Percentiles rank a stretch among this genome's conserved stretches.
These are phyloP conservation scores for Senna tora DNA, from an alignment of 306 rosid genomes.

Conservation along the genomic window DNA sequence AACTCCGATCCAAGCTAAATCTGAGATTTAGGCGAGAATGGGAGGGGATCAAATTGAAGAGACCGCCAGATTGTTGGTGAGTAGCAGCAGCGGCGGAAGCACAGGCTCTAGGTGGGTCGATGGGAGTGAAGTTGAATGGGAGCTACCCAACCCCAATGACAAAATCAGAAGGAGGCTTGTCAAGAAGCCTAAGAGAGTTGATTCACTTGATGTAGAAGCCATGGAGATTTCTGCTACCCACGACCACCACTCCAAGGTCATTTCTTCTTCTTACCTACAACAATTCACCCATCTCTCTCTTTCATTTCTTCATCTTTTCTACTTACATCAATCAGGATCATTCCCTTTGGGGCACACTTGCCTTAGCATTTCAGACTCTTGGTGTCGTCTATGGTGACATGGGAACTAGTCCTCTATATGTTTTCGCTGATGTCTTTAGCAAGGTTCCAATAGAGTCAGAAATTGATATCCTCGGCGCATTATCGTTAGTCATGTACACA, in stretches of 20 bases:
- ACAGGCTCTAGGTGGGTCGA: conserved; percentile 73
- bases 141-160: conserved; percentile 44
- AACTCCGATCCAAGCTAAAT: not conserved
- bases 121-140: conserved; percentile 70
- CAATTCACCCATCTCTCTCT: conserved; percentile 26
- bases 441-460: conserved; percentile 74
- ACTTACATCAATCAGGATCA: conserved; percentile 58
- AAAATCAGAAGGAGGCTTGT: conserved; percentile 58
- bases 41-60: conserved; percentile 58
- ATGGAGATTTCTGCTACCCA: conserved; percentile 64
- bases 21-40: conserved; percentile 19
- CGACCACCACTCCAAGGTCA: conserved; percentile 54
- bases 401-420: conserved; percentile 98
- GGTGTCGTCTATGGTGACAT: conserved; percentile 96
- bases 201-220: conserved; percentile 75
- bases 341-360: conserved; percentile 67
- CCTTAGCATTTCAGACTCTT: conserved; percentile 88
- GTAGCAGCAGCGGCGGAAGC: conserved; percentile 36
- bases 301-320: conserved; percentile 33
- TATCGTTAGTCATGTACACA: conserved; percentile 90
- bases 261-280: too few relatives aligned
- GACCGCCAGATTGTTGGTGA: conserved; percentile 45
- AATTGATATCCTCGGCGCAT: conserved; percentile 87
- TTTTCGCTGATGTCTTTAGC: conserved; percentile 89
- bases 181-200: conserved; percentile 68